A percentile compares a stretch with the other conserved stretches of the same genome.
Evolutionary conservation across 140 eudicot species (phyloP).

Genomic region (Oenanthe javanica): DNA sequence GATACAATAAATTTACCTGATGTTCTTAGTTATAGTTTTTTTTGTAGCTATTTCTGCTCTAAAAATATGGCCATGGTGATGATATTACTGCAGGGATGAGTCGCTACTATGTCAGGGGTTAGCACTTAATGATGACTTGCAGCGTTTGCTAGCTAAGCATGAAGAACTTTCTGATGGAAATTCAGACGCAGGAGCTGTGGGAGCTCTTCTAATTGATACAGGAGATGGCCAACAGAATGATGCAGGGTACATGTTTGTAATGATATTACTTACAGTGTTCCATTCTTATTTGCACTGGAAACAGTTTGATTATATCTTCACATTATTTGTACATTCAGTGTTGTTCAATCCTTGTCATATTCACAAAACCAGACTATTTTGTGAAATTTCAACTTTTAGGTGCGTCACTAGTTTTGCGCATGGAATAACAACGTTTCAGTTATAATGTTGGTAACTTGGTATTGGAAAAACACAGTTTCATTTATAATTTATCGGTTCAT

Average conservation of each 20-base stretch:
- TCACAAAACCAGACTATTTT: neutral
- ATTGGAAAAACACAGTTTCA: neutral
- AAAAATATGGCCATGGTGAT: constrained; percentile 1
- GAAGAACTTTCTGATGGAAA: constrained; percentile 53
- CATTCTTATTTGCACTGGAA: neutral
- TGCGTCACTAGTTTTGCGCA: neutral
- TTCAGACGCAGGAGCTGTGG: constrained; percentile 32
- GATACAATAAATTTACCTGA: neutral
- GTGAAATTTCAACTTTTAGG: neutral
- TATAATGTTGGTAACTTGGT: neutral
- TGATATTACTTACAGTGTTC: neutral
- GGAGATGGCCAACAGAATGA: constrained; percentile 37
- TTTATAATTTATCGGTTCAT: too few relatives aligned
- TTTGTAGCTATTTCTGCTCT: neutral
- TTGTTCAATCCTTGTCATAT: neutral
- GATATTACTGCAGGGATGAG: constrained; percentile 58
- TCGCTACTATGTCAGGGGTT: constrained; percentile 74
- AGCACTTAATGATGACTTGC: constrained; percentile 84
- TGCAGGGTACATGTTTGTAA: constrained; percentile 26
- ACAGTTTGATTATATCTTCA: neutral
- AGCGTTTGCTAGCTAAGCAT: constrained; percentile 67
- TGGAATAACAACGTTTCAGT: neutral
- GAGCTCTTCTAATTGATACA: constrained; percentile 66
- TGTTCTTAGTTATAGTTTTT: neutral
- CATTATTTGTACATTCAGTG: neutral